These are phyloP conservation scores for Scutellaria baicalensis DNA, from an alignment of 257 asterid genomes.

Conservation along the genomic window DNA sequence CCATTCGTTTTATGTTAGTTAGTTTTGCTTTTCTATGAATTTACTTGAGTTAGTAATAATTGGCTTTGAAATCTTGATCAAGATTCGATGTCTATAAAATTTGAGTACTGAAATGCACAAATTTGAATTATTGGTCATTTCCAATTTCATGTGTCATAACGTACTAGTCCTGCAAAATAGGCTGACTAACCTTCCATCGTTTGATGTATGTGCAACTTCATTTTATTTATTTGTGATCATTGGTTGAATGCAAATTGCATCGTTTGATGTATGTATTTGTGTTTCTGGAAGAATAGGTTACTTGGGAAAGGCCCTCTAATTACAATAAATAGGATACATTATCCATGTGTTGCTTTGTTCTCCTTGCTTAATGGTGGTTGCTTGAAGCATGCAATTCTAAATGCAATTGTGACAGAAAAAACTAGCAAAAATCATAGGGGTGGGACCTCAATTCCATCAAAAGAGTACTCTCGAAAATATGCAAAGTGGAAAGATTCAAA, in stretches of 20 bases:
- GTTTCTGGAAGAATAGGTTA: not conserved
- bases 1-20: slow-evolving; percentile 1
- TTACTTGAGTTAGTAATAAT: not conserved
- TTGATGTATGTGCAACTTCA: not conserved
- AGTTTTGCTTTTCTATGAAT: slow-evolving; percentile 2
- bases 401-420: too few relatives aligned
- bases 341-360: too few relatives aligned
- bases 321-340: too few relatives aligned
- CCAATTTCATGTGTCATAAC: not conserved
- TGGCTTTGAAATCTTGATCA: not conserved
- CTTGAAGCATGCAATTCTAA: too few relatives aligned
- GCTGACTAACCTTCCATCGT: slow-evolving; percentile 5
- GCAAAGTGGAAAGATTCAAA: too few relatives aligned
- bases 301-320: not conserved
- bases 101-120: not conserved
- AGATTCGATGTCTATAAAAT: not conserved
- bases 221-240: slow-evolving; percentile 12
- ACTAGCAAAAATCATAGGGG: too few relatives aligned
- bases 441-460: too few relatives aligned
- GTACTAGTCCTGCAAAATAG: not conserved
- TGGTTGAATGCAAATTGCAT: slow-evolving; percentile 3
- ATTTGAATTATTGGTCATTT: slow-evolving; percentile 2
- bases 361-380: too few relatives aligned
- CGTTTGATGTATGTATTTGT: not conserved
- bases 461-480: too few relatives aligned